Evolutionary conservation across 2,329 filamentous ascomycete genomes (phyloP).

Genomic region (Botrytis fragariae): DNA sequence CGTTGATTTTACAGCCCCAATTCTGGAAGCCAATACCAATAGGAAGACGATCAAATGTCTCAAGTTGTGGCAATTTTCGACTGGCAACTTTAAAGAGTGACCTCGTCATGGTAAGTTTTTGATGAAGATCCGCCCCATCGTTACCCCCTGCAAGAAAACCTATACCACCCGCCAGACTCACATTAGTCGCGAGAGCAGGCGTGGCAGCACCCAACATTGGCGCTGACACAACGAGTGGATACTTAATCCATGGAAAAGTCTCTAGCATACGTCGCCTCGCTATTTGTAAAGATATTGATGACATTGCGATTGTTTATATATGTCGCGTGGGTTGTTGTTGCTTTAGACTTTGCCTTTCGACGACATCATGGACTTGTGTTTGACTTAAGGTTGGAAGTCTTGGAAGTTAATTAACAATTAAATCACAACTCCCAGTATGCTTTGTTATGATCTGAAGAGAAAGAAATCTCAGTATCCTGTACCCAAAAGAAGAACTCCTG

Average conservation of each 20-base stretch:
- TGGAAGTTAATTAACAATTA: not conserved
- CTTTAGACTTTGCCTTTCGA: not conserved
- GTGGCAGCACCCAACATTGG: slow-evolving; percentile 67
- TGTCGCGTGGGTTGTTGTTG: not conserved
- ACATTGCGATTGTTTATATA: not conserved
- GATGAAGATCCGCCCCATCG: slow-evolving; percentile 30
- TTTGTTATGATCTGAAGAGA: not conserved
- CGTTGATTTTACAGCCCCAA: slow-evolving; percentile 44
- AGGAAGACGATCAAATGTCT: slow-evolving; percentile 37
- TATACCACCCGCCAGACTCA: slow-evolving; percentile 55
- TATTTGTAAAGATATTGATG: not conserved
- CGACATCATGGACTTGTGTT: not conserved
- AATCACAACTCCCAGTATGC: not conserved
- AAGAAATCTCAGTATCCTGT: not conserved
- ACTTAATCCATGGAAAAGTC: slow-evolving; percentile 14
- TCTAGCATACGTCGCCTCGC: not conserved
- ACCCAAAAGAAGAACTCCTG: too few species aligned
- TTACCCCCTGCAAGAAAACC: slow-evolving; percentile 47
- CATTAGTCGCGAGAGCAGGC: slow-evolving; percentile 54
- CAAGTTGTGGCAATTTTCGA: not conserved
- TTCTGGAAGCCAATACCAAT: slow-evolving; percentile 48
- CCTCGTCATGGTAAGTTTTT: not conserved
- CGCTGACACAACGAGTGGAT: slow-evolving; percentile 53
- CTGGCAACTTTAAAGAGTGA: not conserved
- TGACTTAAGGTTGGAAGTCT: not conserved